A percentile compares a stretch with the other conserved stretches of the same genome.
Conservation (phyloP, 2,329 filamentous ascomycete genomes). For the Sporothrix euskadiensis region DNA sequence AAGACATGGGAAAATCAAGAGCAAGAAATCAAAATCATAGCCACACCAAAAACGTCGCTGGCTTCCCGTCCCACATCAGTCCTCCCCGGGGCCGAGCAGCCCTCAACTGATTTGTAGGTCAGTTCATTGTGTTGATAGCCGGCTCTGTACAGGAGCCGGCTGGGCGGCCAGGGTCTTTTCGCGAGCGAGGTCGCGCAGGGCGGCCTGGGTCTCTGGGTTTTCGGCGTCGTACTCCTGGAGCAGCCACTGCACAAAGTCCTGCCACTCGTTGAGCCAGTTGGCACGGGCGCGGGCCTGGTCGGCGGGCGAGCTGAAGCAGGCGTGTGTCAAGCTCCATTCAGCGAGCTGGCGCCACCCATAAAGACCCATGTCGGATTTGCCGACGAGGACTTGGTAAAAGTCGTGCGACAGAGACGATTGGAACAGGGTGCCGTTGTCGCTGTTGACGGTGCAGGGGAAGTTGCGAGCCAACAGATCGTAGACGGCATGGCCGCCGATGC, state of each 20-base stretch:
- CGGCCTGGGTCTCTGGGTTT: not conserved
- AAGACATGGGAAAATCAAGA: not conserved
- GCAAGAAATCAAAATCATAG: not conserved
- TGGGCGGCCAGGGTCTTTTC: slow-evolving; percentile 16
- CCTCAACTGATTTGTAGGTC: not conserved
- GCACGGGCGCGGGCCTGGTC: slow-evolving; percentile 49
- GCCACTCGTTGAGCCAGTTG: slow-evolving; percentile 60
- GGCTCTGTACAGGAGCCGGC: not conserved
- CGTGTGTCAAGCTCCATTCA: slow-evolving; percentile 63
- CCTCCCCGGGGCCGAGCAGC: not conserved
- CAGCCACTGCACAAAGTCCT: slow-evolving; percentile 57
- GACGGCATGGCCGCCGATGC: slow-evolving; percentile 65
- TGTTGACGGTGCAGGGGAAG: slow-evolving; percentile 71
- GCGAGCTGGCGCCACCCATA: slow-evolving; percentile 70
- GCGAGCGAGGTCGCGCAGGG: slow-evolving; percentile 7
- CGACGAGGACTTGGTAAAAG: slow-evolving; percentile 75
- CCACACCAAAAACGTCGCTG: not conserved
- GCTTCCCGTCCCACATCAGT: not conserved
- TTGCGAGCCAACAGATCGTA: slow-evolving; percentile 70
- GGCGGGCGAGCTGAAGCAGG: slow-evolving; percentile 49
- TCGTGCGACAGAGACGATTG: slow-evolving; percentile 71
- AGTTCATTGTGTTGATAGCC: not conserved
- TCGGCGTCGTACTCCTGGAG: slow-evolving; percentile 44
- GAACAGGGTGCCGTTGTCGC: slow-evolving; percentile 74
- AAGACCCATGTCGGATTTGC: slow-evolving; percentile 64